Evolutionary conservation across 2,329 filamentous ascomycete genomes (phyloP), one percentile per base, ranked within the genome.

Genomic region (Colletotrichum sp.): DNA sequence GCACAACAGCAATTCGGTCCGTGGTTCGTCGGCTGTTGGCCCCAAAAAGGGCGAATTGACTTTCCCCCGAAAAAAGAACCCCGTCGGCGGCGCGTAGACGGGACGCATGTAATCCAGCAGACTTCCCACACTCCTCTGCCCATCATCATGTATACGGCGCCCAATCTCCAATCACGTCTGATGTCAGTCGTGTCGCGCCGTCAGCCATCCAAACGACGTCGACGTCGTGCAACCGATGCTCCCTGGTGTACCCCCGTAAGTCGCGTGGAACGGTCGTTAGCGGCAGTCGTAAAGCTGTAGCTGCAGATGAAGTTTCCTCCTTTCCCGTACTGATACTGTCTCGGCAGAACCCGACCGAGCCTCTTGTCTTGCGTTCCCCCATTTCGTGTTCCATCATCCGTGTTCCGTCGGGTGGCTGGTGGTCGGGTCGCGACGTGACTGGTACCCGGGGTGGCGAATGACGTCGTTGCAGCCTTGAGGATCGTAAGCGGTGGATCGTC

Each of bases 401-500:
- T 59, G 16, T 59, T 59, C 55, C 25, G 55, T 59, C 27, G 55
- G 55, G 55, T 59, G 55, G 55, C 55, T 71, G 39, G 22, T 32
- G 36, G 25, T 52, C n/a, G 13, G 22, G 12, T 22, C 7, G 34
- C 36, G n/a, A 27, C 27, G 63, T 29, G n/a, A 62, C 63, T n/a
- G 69, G 44, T 30, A 63, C n/a, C 34, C 39, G 59, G 44, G n/a
- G 70, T 73, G 70, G 74, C 74, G 25, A 69, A 76, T 73, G 74
- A 76, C 70, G 74, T 76, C 70, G 74, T 39, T 66, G 64, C 44
- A 44, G 61, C 61, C 34, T 30, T 55, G n/a, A 30, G 29, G 39
- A 57, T 64, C 32, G 69, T 52, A 52, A 64, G 64, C 44, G 30
- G 49, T 19, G 16, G 44, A 72, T 72, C 49, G 34, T 65, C 44